A percentile compares a stretch with the other conserved stretches of the same genome.
These are phyloP conservation scores for Trapa bicornis DNA, from an alignment of 345 rosid genomes.

Conservation along the genomic window DNA sequence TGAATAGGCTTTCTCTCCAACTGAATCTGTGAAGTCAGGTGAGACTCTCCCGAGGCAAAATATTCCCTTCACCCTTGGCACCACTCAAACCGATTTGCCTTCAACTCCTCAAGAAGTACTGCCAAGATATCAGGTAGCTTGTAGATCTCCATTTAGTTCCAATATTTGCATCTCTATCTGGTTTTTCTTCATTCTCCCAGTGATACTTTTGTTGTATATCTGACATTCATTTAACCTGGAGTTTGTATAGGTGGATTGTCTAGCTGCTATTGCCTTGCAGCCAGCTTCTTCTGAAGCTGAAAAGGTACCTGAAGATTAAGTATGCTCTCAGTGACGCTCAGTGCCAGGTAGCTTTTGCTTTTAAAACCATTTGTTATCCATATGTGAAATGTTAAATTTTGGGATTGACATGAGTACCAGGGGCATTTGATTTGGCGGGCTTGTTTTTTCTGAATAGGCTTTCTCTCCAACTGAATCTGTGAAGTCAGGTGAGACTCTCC, in stretches of 20 bases:
- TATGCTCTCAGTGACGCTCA: conserved; percentile 83
- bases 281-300: conserved; percentile 88
- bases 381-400: background rate
- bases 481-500: conserved; percentile 63
- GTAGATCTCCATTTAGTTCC: background rate
- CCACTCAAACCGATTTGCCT: conserved; percentile 37
- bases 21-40: conserved; percentile 61
- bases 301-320: conserved; percentile 75
- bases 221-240: background rate
- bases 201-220: too few relatives aligned
- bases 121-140: conserved; percentile 70
- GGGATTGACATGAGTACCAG: background rate
- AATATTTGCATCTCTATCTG: background rate
- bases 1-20: conserved; percentile 74
- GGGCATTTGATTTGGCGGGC: background rate
- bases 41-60: conserved; percentile 67
- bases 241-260: conserved; percentile 49
- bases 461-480: conserved; percentile 70
- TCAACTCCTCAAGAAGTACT: conserved; percentile 54
- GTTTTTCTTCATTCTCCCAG: background rate
- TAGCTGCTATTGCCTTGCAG: conserved; percentile 69
- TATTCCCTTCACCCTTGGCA: conserved; percentile 53
- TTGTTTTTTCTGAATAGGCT: conserved; percentile 30
- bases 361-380: background rate
- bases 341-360: conserved; percentile 54